Conservation (phyloP, 345 rosid genomes). For the Moricandia moricandioides region DNA sequence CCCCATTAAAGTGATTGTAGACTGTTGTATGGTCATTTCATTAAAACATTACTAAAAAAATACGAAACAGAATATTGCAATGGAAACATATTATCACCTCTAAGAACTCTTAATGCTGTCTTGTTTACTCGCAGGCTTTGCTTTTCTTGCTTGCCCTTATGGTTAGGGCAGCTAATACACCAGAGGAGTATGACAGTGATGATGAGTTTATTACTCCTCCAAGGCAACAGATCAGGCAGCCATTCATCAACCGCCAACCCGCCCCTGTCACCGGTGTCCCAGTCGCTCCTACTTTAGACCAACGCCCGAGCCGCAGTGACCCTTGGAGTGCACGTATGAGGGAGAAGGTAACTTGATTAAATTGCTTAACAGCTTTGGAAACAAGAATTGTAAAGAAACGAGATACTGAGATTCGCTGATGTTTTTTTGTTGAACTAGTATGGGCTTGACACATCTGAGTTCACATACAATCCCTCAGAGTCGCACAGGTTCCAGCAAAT, state of each 20-base stretch:
- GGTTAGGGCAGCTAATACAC: conserved; percentile 75
- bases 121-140: conserved; percentile 61
- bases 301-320: conserved; percentile 90
- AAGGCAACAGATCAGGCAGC: conserved; percentile 83
- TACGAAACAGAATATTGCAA: neutral
- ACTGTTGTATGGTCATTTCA: neutral
- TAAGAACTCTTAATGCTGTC: neutral
- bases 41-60: too few relatives aligned
- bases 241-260: conserved; percentile 69
- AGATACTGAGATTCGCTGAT: conserved; percentile 8
- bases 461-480: conserved; percentile 88
- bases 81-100: conserved; percentile 5
- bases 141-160: conserved; percentile 76
- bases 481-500: conserved; percentile 71
- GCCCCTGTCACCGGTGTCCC: conserved; percentile 77
- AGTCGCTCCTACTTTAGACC: conserved; percentile 72
- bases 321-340: conserved; percentile 99
- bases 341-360: conserved; percentile 68
- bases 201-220: conserved; percentile 75
- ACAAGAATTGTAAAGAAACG: neutral
- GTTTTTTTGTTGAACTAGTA: conserved; percentile 51
- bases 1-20: neutral
- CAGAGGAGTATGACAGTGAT: conserved; percentile 89
- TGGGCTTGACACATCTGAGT: conserved; percentile 93
- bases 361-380: neutral